Conservation (phyloP, 108 stramenopile genomes). For the Fragilaria radians region DNA sequence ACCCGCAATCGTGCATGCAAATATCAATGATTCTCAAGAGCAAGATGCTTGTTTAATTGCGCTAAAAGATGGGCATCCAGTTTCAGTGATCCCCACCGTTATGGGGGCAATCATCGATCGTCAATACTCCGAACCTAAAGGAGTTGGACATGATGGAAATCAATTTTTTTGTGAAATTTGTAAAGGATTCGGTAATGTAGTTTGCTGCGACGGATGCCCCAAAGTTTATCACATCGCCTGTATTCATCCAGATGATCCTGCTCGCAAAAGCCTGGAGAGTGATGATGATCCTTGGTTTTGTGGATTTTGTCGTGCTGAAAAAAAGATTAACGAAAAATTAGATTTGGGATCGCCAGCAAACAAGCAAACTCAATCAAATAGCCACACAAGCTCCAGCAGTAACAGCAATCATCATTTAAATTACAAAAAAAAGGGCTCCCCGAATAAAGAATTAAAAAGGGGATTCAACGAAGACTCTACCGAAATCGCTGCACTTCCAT, state of each 20-base stretch:
- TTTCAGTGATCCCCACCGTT: background rate
- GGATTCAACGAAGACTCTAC: too few relatives aligned
- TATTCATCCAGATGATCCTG: slow-evolving; percentile 34
- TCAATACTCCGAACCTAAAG: background rate
- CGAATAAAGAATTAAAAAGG: background rate
- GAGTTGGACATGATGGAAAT: slow-evolving; percentile 61
- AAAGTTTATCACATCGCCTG: slow-evolving; percentile 66
- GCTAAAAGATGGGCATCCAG: background rate
- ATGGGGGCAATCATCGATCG: background rate
- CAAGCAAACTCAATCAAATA: slow-evolving; percentile 7
- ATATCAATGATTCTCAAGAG: too few relatives aligned
- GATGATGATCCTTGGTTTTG: slow-evolving; percentile 87
- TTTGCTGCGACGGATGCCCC: slow-evolving; percentile 84
- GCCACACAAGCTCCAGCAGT: too few relatives aligned
- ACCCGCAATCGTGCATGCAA: too few relatives aligned
- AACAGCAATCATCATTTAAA: too few relatives aligned
- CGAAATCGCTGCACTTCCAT: background rate
- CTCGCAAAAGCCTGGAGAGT: slow-evolving; percentile 41
- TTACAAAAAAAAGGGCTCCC: background rate
- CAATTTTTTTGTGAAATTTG: slow-evolving; percentile 64
- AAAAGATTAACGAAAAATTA: slow-evolving; percentile 15
- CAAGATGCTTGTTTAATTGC: background rate
- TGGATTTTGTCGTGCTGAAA: slow-evolving; percentile 42
- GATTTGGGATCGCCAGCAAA: slow-evolving; percentile 7
- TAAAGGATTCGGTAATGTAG: slow-evolving; percentile 66